Base-by-base conservation (phyloP, 169 alveolate genomes). In the Eimeria mitis region DNA sequence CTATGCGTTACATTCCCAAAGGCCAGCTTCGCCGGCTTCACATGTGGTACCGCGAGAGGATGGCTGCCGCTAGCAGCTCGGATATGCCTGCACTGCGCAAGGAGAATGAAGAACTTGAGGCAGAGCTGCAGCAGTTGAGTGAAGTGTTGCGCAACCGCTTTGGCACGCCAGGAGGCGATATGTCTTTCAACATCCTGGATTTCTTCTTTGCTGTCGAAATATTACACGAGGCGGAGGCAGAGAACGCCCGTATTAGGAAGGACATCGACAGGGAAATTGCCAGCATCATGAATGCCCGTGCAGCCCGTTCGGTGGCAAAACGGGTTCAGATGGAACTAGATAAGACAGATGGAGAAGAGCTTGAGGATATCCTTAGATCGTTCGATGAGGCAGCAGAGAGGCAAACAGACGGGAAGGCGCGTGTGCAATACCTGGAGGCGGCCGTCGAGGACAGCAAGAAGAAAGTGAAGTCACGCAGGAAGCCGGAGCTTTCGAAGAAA, bases 1-100 rank as follows among this genome's bases (percentile, higher is more conserved):
- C 96, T 4, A 88, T 95, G 96, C 90, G 94, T 40, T 85, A 95
- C 91, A 87, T 95, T 54, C 95, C 95, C 9, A 70, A 76, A 61
- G 78, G 88, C 44, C 95, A 95, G 76, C 96, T 95, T 42, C 91
- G 95, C 54, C 94, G 95, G 42, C 88, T 95, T 40, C 96, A 95
- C 76, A 1, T 73, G 91, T 70, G 94, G 76, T 95, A 95, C 91
- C 95, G 95, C 25, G 95, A 95, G 90, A 71, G 95, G 84, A 88
- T 95, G 91, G 90, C 95, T 16, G 84, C 83, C 40, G 95, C 95
- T 11, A 68, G 79, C 56, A 73, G 91, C 75, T 79, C 96, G 23
- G 79, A 65, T 70, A 71, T 79, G 85, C 95, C 95, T 25, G 89
- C 91, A n/a, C 54, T 87, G 65, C 96, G 95, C 37, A 95, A 87